phyloP scores from a whole-genome alignment of 176 grass and related monocot species.

The Thinopyrum elongatum region DNA sequence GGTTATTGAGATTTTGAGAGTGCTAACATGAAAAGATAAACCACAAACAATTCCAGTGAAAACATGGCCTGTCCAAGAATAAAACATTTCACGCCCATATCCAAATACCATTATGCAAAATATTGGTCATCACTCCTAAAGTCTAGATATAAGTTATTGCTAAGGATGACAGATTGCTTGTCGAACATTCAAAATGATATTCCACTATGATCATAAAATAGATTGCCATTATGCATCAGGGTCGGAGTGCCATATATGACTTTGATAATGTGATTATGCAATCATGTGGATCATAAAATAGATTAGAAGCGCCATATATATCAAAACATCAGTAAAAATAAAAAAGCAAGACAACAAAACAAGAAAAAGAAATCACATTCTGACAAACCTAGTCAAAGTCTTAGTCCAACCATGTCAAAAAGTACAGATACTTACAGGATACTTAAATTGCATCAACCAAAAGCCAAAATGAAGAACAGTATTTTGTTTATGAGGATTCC shows the following conservation, averaged over 20 bases:
- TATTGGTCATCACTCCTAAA: background rate
- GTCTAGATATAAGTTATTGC: background rate
- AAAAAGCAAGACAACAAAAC: background rate
- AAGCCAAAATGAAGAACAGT: background rate
- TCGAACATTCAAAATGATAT: slow-evolving; percentile 2
- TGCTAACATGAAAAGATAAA: background rate
- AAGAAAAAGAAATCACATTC: background rate
- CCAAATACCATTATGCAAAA: background rate
- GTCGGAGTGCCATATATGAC: background rate
- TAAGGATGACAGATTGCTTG: background rate
- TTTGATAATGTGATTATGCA: background rate
- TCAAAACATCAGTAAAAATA: background rate
- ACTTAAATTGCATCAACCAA: background rate
- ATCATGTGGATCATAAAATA: background rate
- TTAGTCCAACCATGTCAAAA: background rate
- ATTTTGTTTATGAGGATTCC: background rate
- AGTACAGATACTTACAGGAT: background rate
- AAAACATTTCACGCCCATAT: background rate
- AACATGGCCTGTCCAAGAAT: background rate
- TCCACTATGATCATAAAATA: background rate
- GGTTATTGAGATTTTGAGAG: background rate
- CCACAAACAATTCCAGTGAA: background rate
- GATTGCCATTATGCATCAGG: background rate
- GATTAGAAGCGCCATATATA: background rate
- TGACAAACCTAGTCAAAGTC: background rate